Percentiles rank a stretch among this genome's conserved stretches.
phyloP scores from a whole-genome alignment of 352 stramenopile species.

The Phytopythium kandeliae region DNA sequence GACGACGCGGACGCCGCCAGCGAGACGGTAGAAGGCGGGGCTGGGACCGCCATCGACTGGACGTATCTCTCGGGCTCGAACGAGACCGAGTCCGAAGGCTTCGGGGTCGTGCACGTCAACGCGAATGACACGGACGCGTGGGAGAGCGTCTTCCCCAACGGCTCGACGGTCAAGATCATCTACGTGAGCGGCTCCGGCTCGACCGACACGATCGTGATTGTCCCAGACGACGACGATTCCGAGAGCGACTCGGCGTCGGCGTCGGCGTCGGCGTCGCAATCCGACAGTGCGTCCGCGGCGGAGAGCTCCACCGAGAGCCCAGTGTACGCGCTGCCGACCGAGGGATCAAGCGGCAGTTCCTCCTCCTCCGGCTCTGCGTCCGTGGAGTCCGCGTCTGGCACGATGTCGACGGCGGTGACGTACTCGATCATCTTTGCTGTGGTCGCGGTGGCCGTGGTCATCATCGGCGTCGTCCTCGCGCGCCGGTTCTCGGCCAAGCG shows the following conservation, averaged over 20 bases:
- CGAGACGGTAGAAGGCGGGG: neutral
- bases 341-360: conserved; percentile 12
- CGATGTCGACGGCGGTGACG: conserved; percentile 16
- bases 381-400: conserved; percentile 6
- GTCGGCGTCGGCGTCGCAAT: conserved; percentile 11
- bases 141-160: conserved; percentile 29
- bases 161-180: conserved; percentile 35
- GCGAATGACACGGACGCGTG: conserved; percentile 25
- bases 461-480: conserved; percentile 17
- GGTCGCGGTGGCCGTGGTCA: conserved; percentile 17
- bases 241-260: conserved; percentile 4
- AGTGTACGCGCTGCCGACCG: conserved; percentile 15
- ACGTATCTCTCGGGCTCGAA: conserved; percentile 24
- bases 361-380: conserved; percentile 11
- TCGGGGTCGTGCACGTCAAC: conserved; percentile 25
- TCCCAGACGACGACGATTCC: conserved; percentile 18
- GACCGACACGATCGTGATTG: conserved; percentile 23
- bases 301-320: conserved; percentile 9
- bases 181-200: conserved; percentile 26
- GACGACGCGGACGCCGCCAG: neutral
- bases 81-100: conserved; percentile 16
- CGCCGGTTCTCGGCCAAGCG: conserved; percentile 1
- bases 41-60: conserved; percentile 14
- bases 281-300: conserved; percentile 12
- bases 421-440: conserved; percentile 15